A percentile compares a stretch with the other conserved stretches of the same genome.
These are phyloP conservation scores for Xanthoconium stramineum DNA, from an alignment of 768 basidiomycete genomes.

Conservation along the genomic window DNA sequence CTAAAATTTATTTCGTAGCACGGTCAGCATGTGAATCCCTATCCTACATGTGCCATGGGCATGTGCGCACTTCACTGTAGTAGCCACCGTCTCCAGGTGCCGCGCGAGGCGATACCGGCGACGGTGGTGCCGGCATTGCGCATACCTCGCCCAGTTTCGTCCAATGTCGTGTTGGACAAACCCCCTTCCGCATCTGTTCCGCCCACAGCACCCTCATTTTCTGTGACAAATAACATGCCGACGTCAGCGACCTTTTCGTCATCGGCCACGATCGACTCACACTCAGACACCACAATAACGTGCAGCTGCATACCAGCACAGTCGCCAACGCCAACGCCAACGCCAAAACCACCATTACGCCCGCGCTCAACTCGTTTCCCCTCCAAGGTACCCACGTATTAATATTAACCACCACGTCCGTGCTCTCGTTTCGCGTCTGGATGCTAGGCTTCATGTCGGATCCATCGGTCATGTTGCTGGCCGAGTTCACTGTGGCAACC, in stretches of 20 bases:
- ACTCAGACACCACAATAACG: slow-evolving; percentile 69
- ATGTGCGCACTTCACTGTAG: slow-evolving; percentile 1
- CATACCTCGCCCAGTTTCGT: neutral
- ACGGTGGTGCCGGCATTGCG: neutral
- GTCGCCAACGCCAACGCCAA: slow-evolving; percentile 62
- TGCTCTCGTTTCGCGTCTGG: neutral
- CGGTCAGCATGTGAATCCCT: neutral
- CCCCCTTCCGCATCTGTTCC: neutral
- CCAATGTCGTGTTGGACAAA: neutral
- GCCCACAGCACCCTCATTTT: neutral
- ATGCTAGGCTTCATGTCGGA: neutral
- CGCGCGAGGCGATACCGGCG: slow-evolving; percentile 7
- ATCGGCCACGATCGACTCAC: slow-evolving; percentile 38
- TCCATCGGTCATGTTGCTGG: neutral
- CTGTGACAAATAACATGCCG: neutral
- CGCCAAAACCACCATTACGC: slow-evolving; percentile 56
- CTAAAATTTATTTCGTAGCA: neutral
- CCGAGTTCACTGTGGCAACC: slow-evolving; percentile 1
- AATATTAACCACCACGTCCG: slow-evolving; percentile 11
- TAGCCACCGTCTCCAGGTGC: neutral
- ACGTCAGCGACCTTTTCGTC: slow-evolving; percentile 3
- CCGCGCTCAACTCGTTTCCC: slow-evolving; percentile 51
- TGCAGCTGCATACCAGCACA: slow-evolving; percentile 56
- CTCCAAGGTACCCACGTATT: slow-evolving; percentile 1
- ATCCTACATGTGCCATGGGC: slow-evolving; percentile 8